A percentile compares a stretch with the other conserved stretches of the same genome.
Conservation (phyloP, 2,329 filamentous ascomycete genomes). For the Penicillium sp. region DNA sequence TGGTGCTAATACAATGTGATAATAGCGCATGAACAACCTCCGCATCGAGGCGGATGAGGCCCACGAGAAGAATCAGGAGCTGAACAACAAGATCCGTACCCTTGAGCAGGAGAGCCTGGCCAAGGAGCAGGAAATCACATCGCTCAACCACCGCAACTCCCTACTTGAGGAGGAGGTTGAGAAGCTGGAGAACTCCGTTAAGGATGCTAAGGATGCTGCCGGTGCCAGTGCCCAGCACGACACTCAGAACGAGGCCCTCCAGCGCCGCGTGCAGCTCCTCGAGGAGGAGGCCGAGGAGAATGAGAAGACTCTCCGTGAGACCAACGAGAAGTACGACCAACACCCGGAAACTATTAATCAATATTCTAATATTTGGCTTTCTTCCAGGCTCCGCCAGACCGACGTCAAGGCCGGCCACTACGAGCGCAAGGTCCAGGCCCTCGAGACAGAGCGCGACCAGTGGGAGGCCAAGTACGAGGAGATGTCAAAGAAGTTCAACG, state of each 20-base stretch:
- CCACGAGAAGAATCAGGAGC: conserved; percentile 77
- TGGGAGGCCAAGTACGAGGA: conserved; percentile 99
- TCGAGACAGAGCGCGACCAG: conserved; percentile 86
- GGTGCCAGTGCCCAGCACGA: conserved; percentile 79
- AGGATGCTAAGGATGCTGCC: conserved; percentile 83
- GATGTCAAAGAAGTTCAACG: conserved; percentile 84
- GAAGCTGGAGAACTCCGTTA: conserved; percentile 81
- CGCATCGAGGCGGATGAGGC: conserved; percentile 91
- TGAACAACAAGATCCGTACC: conserved; percentile 79
- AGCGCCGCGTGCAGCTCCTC: conserved; percentile 88
- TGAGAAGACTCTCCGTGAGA: conserved; percentile 93
- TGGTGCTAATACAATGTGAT: conserved; percentile 9
- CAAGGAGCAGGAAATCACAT: conserved; percentile 98
- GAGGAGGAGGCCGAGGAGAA: conserved; percentile 98
- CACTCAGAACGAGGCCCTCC: conserved; percentile 86
- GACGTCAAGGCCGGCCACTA: conserved; percentile 99
- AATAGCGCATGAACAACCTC: conserved; percentile 90
- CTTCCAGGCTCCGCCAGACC: conserved; percentile 87
- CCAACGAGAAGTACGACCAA: conserved; percentile 89
- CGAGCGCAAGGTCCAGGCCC: conserved; percentile 97
- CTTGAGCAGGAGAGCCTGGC: conserved; percentile 92
- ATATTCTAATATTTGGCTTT: conserved; percentile 16
- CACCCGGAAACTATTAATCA: background rate
- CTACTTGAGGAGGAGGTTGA: conserved; percentile 88
- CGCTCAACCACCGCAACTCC: conserved; percentile 91